Conservation (phyloP, 2,329 filamentous ascomycete genomes). For the Beauveria australis region DNA sequence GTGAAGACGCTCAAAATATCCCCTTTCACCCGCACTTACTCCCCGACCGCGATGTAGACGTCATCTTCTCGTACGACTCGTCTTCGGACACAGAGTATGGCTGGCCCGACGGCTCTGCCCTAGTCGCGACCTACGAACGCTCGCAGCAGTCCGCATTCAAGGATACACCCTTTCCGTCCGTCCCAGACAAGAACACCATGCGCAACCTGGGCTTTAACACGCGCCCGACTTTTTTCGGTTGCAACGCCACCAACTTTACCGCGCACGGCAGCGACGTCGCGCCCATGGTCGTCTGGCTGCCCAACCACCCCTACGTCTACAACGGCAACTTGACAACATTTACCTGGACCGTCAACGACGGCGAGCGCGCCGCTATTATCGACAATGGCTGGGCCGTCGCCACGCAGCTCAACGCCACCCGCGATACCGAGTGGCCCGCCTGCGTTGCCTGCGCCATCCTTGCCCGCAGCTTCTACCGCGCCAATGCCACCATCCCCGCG, state of each 20-base stretch:
- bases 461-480: conserved; percentile 59
- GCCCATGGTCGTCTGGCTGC: conserved; percentile 73
- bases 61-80: conserved; percentile 73
- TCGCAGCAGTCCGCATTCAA: conserved; percentile 42
- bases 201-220: conserved; percentile 66
- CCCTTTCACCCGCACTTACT: conserved; percentile 72
- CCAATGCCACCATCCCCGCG: conserved; percentile 53
- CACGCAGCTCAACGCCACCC: conserved; percentile 67
- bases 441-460: conserved; percentile 80
- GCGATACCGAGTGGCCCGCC: conserved; percentile 61
- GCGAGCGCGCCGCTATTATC: conserved; percentile 64
- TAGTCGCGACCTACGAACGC: conserved; percentile 67
- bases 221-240: conserved; percentile 74
- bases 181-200: conserved; percentile 68
- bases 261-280: conserved; percentile 26
- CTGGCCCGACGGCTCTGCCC: conserved; percentile 71
- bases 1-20: conserved; percentile 70
- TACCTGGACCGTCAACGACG: conserved; percentile 51
- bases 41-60: conserved; percentile 62
- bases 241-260: conserved; percentile 50
- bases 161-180: conserved; percentile 61
- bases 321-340: conserved; percentile 70
- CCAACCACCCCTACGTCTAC: conserved; percentile 68
- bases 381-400: conserved; percentile 72
- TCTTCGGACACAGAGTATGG: conserved; percentile 60